Evolutionary conservation across 805 yeast species (phyloP).

Genomic region (Starmerella vaccinii): DNA sequence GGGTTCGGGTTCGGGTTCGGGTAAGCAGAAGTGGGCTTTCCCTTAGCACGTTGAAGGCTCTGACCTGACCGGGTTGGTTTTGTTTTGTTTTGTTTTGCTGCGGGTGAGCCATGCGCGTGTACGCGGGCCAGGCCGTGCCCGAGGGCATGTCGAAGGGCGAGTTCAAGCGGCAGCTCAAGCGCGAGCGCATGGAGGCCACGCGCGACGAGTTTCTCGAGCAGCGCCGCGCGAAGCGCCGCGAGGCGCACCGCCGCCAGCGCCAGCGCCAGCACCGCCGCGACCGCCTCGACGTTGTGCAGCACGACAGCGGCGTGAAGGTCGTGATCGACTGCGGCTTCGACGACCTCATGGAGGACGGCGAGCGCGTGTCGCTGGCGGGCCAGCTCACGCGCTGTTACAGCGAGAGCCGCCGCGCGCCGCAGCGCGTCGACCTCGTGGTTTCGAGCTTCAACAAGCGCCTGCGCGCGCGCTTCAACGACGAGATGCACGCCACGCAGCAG

Average conservation of each 20-base stretch:
- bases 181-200: conserved; percentile 48
- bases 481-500: conserved; percentile 44
- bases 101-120: neutral
- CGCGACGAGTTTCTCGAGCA: conserved; percentile 50
- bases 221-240: conserved; percentile 44
- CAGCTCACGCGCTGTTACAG: conserved; percentile 80
- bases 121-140: conserved; percentile 39
- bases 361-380: conserved; percentile 55
- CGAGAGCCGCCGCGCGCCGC: conserved; percentile 53
- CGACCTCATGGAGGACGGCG: conserved; percentile 72
- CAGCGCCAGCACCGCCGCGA: conserved; percentile 11
- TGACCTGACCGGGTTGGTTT: too few relatives aligned
- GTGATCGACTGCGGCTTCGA: conserved; percentile 89
- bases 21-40: too few relatives aligned
- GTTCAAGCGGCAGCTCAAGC: conserved; percentile 64
- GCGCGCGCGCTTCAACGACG: conserved; percentile 55
- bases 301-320: conserved; percentile 40
- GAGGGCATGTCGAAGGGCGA: conserved; percentile 81
- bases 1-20: too few relatives aligned
- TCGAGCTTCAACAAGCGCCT: conserved; percentile 58
- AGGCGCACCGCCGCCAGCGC: conserved; percentile 18
- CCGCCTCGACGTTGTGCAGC: conserved; percentile 17
- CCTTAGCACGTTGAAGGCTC: too few relatives aligned
- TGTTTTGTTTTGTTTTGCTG: neutral
- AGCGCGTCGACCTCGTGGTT: conserved; percentile 49